A percentile compares a stretch with the other conserved stretches of the same genome.
Evolutionary conservation across 2,329 filamentous ascomycete genomes (phyloP).

Genomic region (Fusarium sp.): DNA sequence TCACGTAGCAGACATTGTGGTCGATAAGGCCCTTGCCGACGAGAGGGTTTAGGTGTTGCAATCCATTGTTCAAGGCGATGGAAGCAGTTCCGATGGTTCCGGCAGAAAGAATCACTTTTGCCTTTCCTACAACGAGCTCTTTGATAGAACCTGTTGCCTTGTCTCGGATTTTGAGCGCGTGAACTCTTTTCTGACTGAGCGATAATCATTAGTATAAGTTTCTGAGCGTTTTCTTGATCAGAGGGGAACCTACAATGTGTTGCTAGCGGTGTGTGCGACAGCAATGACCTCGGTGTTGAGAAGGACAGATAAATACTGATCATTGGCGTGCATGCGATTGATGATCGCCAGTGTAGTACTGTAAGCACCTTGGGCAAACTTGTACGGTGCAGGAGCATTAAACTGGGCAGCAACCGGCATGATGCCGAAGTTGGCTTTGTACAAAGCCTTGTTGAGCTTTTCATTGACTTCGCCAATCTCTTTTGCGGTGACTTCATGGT

Average conservation of each 20-base stretch:
- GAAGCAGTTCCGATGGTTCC: slow-evolving; percentile 38
- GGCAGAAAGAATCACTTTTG: slow-evolving; percentile 26
- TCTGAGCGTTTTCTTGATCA: fast-evolving
- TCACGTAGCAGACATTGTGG: slow-evolving; percentile 37
- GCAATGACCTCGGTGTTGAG: slow-evolving; percentile 36
- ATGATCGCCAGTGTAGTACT: slow-evolving; percentile 37
- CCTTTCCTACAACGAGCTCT: slow-evolving; percentile 21
- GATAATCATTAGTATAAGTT: background rate
- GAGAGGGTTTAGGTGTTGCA: slow-evolving; percentile 11
- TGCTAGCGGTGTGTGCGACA: background rate
- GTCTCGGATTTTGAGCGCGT: slow-evolving; percentile 31
- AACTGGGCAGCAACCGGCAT: slow-evolving; percentile 41
- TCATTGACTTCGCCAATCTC: slow-evolving; percentile 17
- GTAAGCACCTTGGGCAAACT: slow-evolving; percentile 34
- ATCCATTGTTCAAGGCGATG: slow-evolving; percentile 34
- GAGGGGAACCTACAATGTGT: slow-evolving; percentile 1
- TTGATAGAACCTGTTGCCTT: slow-evolving; percentile 16
- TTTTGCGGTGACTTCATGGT: slow-evolving; percentile 7
- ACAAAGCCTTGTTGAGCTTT: slow-evolving; percentile 16
- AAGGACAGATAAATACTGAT: slow-evolving; percentile 31
- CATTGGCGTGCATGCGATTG: slow-evolving; percentile 43
- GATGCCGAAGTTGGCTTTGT: slow-evolving; percentile 4
- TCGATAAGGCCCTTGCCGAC: slow-evolving; percentile 35
- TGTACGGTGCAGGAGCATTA: slow-evolving; percentile 34
- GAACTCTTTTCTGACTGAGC: slow-evolving; percentile 11